Conservation (phyloP, 352 stramenopile species). For the Phytophthora citrophthora region DNA sequence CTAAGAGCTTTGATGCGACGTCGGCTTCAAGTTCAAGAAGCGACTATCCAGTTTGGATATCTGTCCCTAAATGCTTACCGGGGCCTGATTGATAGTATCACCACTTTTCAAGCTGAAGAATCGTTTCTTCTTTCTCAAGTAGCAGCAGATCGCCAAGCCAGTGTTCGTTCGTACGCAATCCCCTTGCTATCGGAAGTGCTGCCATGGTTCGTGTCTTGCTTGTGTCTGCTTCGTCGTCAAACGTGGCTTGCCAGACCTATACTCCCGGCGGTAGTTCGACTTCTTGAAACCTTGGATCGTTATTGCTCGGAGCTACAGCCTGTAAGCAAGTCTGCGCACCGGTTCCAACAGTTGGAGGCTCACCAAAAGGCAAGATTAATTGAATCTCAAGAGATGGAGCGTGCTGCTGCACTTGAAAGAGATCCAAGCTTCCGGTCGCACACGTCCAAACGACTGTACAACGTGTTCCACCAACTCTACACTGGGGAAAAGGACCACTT, state of each 20-base stretch:
- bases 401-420: slow-evolving; percentile 55
- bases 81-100: slow-evolving; percentile 51
- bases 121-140: slow-evolving; percentile 43
- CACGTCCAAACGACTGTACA: slow-evolving; percentile 80
- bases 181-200: slow-evolving; percentile 71
- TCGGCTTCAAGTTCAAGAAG: slow-evolving; percentile 72
- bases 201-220: slow-evolving; percentile 79
- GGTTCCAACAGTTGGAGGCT: slow-evolving; percentile 68
- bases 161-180: slow-evolving; percentile 44
- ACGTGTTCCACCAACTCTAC: slow-evolving; percentile 90
- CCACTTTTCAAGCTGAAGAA: slow-evolving; percentile 57
- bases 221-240: slow-evolving; percentile 84
- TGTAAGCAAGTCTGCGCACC: slow-evolving; percentile 67
- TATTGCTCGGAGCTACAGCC: slow-evolving; percentile 73
- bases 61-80: slow-evolving; percentile 69
- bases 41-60: slow-evolving; percentile 67
- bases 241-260: slow-evolving; percentile 79
- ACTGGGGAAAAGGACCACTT: slow-evolving; percentile 91
- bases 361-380: slow-evolving; percentile 63
- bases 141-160: slow-evolving; percentile 38
- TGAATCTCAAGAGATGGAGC: slow-evolving; percentile 72
- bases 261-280: slow-evolving; percentile 64
- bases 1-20: slow-evolving; percentile 13
- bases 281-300: slow-evolving; percentile 73
- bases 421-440: slow-evolving; percentile 51